phyloP scores from a whole-genome alignment of 179 eudicot species.

The Nepenthes alata region DNA sequence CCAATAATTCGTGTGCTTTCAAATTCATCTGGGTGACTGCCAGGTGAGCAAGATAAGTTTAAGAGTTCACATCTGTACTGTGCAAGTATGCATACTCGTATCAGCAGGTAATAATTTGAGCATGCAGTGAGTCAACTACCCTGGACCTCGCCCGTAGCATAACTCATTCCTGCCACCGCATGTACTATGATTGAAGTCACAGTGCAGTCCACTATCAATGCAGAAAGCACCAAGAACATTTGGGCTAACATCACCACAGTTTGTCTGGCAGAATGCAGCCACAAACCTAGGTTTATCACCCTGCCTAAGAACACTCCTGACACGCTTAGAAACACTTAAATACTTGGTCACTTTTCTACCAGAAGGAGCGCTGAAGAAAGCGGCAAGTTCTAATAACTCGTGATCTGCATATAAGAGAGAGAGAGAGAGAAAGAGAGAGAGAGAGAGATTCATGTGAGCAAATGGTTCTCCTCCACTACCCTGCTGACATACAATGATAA shows the following conservation, averaged over 20 bases:
- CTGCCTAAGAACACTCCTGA: constrained; percentile 67
- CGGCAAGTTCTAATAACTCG: constrained; percentile 66
- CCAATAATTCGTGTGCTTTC: constrained; percentile 95
- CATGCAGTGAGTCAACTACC: constrained; percentile 29
- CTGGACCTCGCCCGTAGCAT: constrained; percentile 96
- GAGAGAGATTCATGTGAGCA: neutral
- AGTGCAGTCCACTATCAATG: constrained; percentile 76
- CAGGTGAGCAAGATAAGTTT: constrained; percentile 2
- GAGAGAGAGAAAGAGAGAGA: neutral
- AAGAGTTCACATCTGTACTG: neutral
- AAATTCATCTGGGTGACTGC: constrained; percentile 94
- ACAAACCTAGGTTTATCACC: constrained; percentile 70
- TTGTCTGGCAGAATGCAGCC: constrained; percentile 90
- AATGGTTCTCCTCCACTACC: neutral
- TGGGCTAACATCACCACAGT: constrained; percentile 97
- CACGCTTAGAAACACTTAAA: constrained; percentile 60
- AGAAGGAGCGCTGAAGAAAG: constrained; percentile 58
- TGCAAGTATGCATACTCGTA: neutral
- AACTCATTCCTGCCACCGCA: constrained; percentile 94
- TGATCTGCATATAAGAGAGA: constrained; percentile 37
- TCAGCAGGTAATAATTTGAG: constrained; percentile 1
- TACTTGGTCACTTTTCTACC: constrained; percentile 59
- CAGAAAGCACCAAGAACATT: constrained; percentile 93
- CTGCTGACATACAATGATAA: neutral
- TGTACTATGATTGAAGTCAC: constrained; percentile 92